A percentile compares a stretch with the other conserved stretches of the same genome.
Conservation (phyloP, 106 monocot genomes). For the Dioscorea zingiberensis region DNA sequence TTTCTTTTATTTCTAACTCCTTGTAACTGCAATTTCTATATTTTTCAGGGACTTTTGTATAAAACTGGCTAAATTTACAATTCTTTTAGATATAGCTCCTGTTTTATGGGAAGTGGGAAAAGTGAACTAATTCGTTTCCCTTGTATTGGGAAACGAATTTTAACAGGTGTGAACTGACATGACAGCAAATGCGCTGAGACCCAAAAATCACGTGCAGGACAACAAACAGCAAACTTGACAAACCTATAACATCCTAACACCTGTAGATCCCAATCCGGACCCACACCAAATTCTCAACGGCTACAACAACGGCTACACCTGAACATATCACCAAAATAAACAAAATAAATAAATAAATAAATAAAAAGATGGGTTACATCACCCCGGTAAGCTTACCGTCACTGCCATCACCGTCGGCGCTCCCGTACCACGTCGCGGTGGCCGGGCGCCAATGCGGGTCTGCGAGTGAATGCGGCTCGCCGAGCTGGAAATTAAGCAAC, state of each 20-base stretch:
- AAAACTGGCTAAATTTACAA: background rate
- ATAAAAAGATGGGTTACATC: background rate
- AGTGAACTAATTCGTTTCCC: too few species aligned
- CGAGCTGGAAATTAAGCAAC: background rate
- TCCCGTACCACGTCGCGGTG: conserved; percentile 97
- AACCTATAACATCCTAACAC: background rate
- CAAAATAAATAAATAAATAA: background rate
- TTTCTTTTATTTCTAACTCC: too few species aligned
- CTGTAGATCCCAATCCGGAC: too few species aligned
- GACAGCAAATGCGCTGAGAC: too few species aligned
- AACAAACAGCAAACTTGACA: background rate
- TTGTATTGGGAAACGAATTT: too few species aligned
- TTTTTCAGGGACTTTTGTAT: too few species aligned
- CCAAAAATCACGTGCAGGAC: too few species aligned
- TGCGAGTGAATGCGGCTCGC: background rate
- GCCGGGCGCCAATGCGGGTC: conserved; percentile 79
- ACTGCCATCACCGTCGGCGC: conserved; percentile 91
- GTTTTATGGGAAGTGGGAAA: too few species aligned
- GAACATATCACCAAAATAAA: background rate
- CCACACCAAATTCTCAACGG: too few species aligned
- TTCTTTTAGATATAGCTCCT: background rate
- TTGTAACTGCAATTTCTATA: background rate
- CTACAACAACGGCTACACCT: background rate
- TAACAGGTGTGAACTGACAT: too few species aligned
- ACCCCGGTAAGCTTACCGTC: conserved; percentile 44